Base-by-base conservation (phyloP, 768 basidiomycete species). In the Mycena latifolia region DNA sequence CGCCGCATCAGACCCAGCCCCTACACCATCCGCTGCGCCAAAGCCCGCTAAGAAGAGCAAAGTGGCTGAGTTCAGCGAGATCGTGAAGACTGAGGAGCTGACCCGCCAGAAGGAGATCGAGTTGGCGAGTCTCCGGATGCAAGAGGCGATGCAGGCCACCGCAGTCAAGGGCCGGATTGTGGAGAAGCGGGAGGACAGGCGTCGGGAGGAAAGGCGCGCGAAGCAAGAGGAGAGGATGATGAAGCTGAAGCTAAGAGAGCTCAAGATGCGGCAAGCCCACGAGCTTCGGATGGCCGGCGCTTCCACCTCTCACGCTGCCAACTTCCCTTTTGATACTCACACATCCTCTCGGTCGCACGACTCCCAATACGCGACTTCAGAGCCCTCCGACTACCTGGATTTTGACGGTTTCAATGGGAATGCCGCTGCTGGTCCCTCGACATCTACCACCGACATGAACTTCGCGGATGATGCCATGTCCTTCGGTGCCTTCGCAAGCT, bases 221-320 rank as follows among this genome's bases (percentile, higher is more conserved):
- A 46, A 25, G 56, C 56, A 17, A n/a, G 56, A 47, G 46, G 33
- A 48, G 56, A 48, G 33, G 28, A 29, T 31, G 43, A 14, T 12
- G 46, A 58, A 58, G 46, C 27, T 47, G 22, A 31, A n/a, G 3
- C 22, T 58, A 6, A 46, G 29, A 29, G 56, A 58, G 81, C 78
- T 0, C 76, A 72, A 46, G 78, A 77, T 17, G 79, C 78, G 22
- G 70, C 66, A 63, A 68, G 66, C 2, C 79, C 80, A 72, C 67
- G 72, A 1, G 50, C 69, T 56, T 28, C 41, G 28, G 2, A 56
- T 56, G 55, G 27, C 27, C 2, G 27, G 8, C 14, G 24, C 8
- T 14, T n/a, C 20, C 6, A 14, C 25, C 2, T 56, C 55, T 43
- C 37, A 56, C 41, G 41, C 55, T n/a, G 7, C 55, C 41, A 6